A percentile compares a stretch with the other conserved stretches of the same genome.
These are phyloP conservation scores for Teunomyces barrocoloradensis DNA, from an alignment of 805 yeast species.

Conservation along the genomic window DNA sequence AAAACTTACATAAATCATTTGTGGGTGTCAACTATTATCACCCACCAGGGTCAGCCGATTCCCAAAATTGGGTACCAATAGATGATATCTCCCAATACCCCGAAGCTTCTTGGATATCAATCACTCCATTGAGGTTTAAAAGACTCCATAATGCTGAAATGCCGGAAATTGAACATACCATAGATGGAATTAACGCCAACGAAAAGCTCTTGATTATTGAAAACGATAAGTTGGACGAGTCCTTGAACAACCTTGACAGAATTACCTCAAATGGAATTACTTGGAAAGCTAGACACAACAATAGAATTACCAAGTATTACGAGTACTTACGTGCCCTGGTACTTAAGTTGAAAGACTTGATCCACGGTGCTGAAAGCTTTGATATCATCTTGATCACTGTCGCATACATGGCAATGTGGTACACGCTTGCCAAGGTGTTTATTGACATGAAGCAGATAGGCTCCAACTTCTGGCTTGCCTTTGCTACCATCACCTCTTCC, in stretches of 20 bases:
- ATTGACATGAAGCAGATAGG: conserved; percentile 74
- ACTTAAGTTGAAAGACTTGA: conserved; percentile 41
- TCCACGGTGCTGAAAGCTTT: conserved; percentile 76
- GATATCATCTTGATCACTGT: conserved; percentile 76
- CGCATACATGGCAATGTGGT: conserved; percentile 87
- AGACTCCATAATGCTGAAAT: conserved; percentile 38
- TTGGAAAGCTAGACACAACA: conserved; percentile 62
- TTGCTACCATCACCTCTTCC: conserved; percentile 74
- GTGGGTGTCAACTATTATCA: conserved; percentile 31
- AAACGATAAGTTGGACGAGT: conserved; percentile 22
- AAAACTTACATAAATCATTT: conserved; percentile 28
- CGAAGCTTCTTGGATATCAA: conserved; percentile 44
- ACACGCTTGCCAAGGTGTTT: conserved; percentile 73
- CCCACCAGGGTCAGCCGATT: conserved; percentile 33
- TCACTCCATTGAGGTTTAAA: conserved; percentile 59
- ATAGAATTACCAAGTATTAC: conserved; percentile 54
- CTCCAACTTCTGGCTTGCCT: conserved; percentile 83
- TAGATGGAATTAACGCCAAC: conserved; percentile 38
- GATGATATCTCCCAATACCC: conserved; percentile 40
- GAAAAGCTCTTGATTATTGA: conserved; percentile 43
- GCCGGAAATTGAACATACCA: conserved; percentile 42
- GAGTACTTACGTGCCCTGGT: conserved; percentile 46
- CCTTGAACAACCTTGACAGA: conserved; percentile 22
- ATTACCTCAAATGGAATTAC: conserved; percentile 42
- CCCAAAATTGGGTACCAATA: conserved; percentile 48